Evolutionary conservation across 371 early-diverging fungal genomes (phyloP), one percentile per base, ranked within the genome.

Genomic region (Mucor indicus): DNA sequence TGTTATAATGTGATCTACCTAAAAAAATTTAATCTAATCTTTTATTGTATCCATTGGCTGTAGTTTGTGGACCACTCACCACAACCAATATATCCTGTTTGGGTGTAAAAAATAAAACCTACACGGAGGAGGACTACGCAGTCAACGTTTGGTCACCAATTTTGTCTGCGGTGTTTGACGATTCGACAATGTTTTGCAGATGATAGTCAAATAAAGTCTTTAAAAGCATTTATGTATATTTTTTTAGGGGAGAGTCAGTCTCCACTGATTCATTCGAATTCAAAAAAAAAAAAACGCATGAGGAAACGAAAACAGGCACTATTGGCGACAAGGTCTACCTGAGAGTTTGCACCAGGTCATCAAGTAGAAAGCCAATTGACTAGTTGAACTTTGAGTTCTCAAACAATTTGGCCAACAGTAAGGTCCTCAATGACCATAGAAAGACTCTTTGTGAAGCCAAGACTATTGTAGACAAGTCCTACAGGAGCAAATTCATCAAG

Each of bases 61-160:
- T 35, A 15, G 13, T 24, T 32, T 30, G 13, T 32, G 6, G 16
- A 35, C 21, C 22, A 35, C n/a, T 23, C 4, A 45, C 11, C 30
- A 31, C 17, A 31, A 1, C 23, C 4, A 32, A 20, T 12, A 30
- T 17, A 45, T 45, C n/a, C 22, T 45, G 20, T 11, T 35, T 45
- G 30, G 24, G 40, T 40, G 40, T 40, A 9, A 35, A 35, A 35
- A 39, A 39, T 30, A 37, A 21, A 35, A 47, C 13, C 16, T 35
- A n/a, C 21, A 27, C 27, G 27, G 47, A 47, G 17, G 11, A 35
- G 27, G 23, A 47, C 16, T 36, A 47, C 24, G 38, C 38, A 37
- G 19, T 37, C 15, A 47, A 47, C 2, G 38, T 47, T 13, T 47
- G 47, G 47, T 35, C 47, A 37, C 17, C 20, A 15, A 47, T 47